Evolutionary conservation across 2,329 filamentous ascomycete species (phyloP).

Genomic region (Seiridium cupressi): DNA sequence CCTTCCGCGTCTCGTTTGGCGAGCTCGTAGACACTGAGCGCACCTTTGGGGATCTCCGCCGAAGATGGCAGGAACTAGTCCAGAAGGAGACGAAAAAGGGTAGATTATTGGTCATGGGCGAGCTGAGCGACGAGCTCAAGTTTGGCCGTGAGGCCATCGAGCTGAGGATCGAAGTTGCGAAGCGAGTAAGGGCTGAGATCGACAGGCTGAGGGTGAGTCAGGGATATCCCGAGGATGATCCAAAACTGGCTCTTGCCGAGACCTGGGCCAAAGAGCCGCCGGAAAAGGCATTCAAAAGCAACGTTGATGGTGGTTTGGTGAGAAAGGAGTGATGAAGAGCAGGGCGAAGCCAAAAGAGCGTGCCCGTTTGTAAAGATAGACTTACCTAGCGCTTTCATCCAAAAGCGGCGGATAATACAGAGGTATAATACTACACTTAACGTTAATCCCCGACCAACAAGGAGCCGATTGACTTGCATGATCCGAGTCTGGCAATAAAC

Average conservation of each 20-base stretch:
- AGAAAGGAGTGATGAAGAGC: conserved; percentile 20
- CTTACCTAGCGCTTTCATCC: not conserved
- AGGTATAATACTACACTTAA: too few species aligned
- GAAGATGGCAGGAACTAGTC: conserved; percentile 70
- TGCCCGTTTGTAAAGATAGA: too few species aligned
- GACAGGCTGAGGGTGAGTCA: conserved; percentile 70
- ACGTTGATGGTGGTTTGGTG: conserved; percentile 52
- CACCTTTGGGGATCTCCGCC: conserved; percentile 75
- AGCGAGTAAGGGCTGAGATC: conserved; percentile 75
- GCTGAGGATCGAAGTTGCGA: conserved; percentile 77
- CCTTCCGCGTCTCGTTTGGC: conserved; percentile 74
- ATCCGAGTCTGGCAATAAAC: too few species aligned
- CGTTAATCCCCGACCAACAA: too few species aligned
- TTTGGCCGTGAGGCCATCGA: conserved; percentile 72
- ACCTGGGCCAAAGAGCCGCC: conserved; percentile 67
- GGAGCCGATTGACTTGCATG: too few species aligned
- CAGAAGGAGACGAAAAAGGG: conserved; percentile 26
- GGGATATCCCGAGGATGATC: conserved; percentile 78
- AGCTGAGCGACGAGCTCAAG: conserved; percentile 66
- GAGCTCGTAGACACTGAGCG: conserved; percentile 71
- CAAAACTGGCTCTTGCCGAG: conserved; percentile 72
- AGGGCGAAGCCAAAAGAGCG: too few species aligned
- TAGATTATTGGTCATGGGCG: conserved; percentile 44
- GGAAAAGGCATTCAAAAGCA: conserved; percentile 48
- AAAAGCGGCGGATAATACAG: not conserved